Base-by-base conservation (phyloP, 108 stramenopile species). In the Cyclotella cryptica region DNA sequence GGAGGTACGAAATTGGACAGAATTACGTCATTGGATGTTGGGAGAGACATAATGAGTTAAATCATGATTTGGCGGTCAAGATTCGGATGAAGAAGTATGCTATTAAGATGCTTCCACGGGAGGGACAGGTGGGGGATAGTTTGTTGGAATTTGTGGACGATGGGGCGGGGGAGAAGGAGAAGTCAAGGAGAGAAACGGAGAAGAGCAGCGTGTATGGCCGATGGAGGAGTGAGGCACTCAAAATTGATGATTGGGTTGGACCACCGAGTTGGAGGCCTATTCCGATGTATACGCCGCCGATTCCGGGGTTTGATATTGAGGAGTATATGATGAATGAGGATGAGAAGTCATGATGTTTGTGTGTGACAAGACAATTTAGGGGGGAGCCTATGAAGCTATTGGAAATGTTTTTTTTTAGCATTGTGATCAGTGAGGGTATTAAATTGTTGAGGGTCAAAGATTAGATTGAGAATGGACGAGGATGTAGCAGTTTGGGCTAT, bases 61-160 rank as follows among this genome's bases (percentile, higher is more conserved):
- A 93, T 60, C 95, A 96, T 62, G 92, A 93, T 81, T 60, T 96
- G 58, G 78, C 88, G 12, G 90, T 90, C 63, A 93, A 92, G 63
- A 63, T 96, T 43, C 79, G 77, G 15, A 75, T 96, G 86, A 96
- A 96, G 75, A 54, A 66, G 19, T 85, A 91, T 66, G 92, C 95
- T 41, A 69, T 93, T 24, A 66, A 79, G 35, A 92, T 96, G 91
- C 60, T 96, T 46, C 95, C 95, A 17, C 73, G 66, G 66, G 57
- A 79, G 62, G 78, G 72, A 0, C 46, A 79, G 26, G 28, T 79
- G 15, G 78, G 78, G 40, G 78, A 79, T 52, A 42, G 29, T 29
- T 51, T 39, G 49, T 11, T 68, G 18, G 57, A 40, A 43, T 62
- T 21, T 59, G 62, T 19, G 29, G 67, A 40, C 13, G 30, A 27